A percentile compares a stretch with the other conserved stretches of the same genome.
Evolutionary conservation across 1,284 basidiomycete species (phyloP).

Genomic region (Tilletiaria anomala): DNA sequence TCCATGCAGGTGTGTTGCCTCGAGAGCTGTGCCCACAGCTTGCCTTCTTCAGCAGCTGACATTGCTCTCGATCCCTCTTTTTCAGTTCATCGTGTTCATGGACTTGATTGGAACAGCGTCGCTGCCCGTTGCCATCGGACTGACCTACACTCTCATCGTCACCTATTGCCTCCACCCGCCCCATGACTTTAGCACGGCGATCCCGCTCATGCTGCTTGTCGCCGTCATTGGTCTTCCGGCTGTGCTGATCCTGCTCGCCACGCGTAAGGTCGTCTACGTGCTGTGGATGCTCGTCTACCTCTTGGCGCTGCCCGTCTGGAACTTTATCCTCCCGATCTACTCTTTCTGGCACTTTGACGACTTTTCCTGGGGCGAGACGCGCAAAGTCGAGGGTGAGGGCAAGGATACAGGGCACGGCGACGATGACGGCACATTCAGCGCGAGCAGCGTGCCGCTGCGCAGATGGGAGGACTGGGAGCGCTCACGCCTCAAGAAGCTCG

Average conservation of each 20-base stretch:
- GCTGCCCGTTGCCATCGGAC: constrained; percentile 77
- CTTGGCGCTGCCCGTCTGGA: constrained; percentile 82
- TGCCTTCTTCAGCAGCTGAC: neutral
- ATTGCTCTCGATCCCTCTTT: no score
- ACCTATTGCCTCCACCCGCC: constrained; percentile 66
- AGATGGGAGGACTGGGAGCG: constrained; percentile 99
- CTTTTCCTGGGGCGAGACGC: constrained; percentile 97
- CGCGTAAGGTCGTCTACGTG: constrained; percentile 83
- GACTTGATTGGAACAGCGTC: constrained; percentile 91
- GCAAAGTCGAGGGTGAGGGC: constrained; percentile 60
- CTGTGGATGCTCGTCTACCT: constrained; percentile 97
- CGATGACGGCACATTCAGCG: constrained; percentile 48
- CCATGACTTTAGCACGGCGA: constrained; percentile 71
- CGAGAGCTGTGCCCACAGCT: constrained; percentile 7
- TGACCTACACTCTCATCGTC: constrained; percentile 79
- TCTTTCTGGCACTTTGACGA: constrained; percentile 99
- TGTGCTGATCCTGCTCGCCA: constrained; percentile 80
- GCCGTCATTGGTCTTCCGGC: constrained; percentile 87
- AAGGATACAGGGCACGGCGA: constrained; percentile 57
- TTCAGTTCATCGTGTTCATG: constrained; percentile 97
- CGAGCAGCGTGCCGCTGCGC: constrained; percentile 63
- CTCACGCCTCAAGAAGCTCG: constrained; percentile 78
- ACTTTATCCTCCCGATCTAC: constrained; percentile 54
- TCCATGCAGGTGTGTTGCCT: no score
- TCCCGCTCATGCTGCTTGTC: constrained; percentile 76